Evolutionary conservation across 306 rosid genomes (phyloP).

Genomic region (Delonix regia): DNA sequence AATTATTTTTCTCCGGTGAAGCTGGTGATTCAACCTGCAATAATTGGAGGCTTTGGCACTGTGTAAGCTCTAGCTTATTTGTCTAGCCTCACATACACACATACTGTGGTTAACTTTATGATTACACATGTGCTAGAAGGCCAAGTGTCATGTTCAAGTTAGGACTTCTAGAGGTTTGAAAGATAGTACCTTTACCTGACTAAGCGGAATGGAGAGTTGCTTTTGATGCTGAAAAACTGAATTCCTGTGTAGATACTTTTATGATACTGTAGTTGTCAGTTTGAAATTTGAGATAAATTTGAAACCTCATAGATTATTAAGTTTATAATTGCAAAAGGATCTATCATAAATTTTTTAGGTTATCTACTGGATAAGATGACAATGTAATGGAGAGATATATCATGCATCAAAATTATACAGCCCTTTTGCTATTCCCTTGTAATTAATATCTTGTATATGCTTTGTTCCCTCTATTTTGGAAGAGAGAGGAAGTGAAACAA

Average conservation of each 20-base stretch:
- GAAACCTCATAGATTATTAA: neutral
- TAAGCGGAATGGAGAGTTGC: neutral
- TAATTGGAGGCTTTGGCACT: constrained; percentile 25
- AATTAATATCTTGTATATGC: neutral
- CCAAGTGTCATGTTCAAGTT: neutral
- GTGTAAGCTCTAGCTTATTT: neutral
- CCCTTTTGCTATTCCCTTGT: neutral
- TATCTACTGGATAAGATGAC: neutral
- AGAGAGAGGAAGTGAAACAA: neutral
- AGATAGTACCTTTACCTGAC: constrained; percentile 1
- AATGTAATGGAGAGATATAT: neutral
- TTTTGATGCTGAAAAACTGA: neutral
- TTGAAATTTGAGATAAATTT: neutral
- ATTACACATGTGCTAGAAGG: constrained; percentile 6
- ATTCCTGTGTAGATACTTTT: neutral
- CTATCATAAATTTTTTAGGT: neutral
- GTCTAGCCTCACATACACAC: neutral
- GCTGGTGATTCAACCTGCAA: constrained; percentile 5
- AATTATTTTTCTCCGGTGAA: constrained; percentile 9
- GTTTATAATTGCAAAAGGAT: neutral
- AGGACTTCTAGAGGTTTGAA: constrained; percentile 6
- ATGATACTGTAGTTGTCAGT: constrained; percentile 1
- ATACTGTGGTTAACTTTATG: neutral
- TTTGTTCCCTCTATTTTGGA: neutral
- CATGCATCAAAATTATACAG: neutral